Evolutionary conservation across 2,329 filamentous ascomycete species (phyloP).

Genomic region (Aureobasidium musti): DNA sequence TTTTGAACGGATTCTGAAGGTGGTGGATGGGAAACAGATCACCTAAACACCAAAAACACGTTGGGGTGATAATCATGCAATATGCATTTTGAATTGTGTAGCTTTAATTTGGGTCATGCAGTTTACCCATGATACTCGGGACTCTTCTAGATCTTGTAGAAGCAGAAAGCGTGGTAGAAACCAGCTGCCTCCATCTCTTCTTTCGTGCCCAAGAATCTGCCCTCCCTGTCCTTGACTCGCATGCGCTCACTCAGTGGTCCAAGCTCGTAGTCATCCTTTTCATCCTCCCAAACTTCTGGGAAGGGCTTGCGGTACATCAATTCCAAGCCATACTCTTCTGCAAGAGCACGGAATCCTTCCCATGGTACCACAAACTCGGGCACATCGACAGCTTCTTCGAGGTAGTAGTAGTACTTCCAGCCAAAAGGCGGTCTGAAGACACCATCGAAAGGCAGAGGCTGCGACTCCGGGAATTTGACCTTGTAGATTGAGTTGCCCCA

Average conservation of each 20-base stretch:
- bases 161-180: conserved; percentile 95
- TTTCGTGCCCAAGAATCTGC: conserved; percentile 68
- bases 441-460: conserved; percentile 68
- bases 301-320: conserved; percentile 92
- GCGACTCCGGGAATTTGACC: conserved; percentile 78
- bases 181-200: conserved; percentile 89
- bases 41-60: too few relatives aligned
- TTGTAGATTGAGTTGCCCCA: conserved; percentile 95
- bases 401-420: conserved; percentile 97
- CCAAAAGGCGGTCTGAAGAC: conserved; percentile 93
- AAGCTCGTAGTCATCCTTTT: conserved; percentile 80
- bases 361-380: conserved; percentile 98
- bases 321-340: conserved; percentile 95
- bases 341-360: conserved; percentile 94
- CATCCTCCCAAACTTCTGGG: conserved; percentile 84
- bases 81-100: too few relatives aligned
- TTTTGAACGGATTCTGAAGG: neutral
- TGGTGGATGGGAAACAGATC: too few relatives aligned
- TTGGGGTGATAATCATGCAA: too few relatives aligned
- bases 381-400: conserved; percentile 94
- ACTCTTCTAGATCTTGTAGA: conserved; percentile 76
- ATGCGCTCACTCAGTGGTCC: conserved; percentile 92
- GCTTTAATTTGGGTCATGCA: neutral
- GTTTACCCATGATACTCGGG: neutral
- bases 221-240: conserved; percentile 76